Conservation (phyloP, 164 flowering plant species). For the Nymphaea colorata region DNA sequence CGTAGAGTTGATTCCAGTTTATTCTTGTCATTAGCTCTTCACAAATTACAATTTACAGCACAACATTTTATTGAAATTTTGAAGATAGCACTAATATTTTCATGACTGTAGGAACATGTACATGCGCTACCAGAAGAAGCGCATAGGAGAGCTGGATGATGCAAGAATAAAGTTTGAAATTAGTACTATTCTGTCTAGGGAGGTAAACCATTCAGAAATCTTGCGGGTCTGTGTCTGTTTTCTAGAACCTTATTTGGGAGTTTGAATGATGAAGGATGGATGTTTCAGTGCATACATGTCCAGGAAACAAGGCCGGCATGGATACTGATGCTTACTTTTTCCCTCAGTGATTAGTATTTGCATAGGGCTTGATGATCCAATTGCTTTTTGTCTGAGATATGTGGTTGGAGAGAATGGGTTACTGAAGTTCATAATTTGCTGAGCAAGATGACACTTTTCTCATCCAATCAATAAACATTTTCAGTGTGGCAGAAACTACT, state of each 20-base stretch:
- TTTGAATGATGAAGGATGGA: background rate
- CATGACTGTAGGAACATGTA: constrained; percentile 43
- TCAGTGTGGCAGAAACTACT: no score
- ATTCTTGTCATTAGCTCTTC: no score
- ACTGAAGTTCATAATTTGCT: no score
- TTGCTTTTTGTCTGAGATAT: no score
- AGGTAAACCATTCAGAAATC: constrained; percentile 31
- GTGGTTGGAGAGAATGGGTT: no score
- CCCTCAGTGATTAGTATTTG: no score
- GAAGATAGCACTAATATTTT: background rate
- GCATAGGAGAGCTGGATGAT: constrained; percentile 72
- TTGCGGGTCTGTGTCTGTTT: background rate
- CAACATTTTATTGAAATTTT: background rate
- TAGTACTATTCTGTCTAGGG: constrained; percentile 57
- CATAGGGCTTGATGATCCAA: no score
- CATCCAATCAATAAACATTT: no score
- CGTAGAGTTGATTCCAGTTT: no score
- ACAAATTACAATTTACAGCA: no score
- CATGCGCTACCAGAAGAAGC: constrained; percentile 47
- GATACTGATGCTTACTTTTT: background rate
- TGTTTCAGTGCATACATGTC: background rate
- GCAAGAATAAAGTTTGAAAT: constrained; percentile 81
- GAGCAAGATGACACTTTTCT: no score
- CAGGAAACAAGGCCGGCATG: background rate
- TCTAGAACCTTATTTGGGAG: background rate